Percentiles rank a stretch among this genome's conserved stretches.
These are phyloP conservation scores for Pseudomicrostroma phylloplanum DNA, from an alignment of 1,284 basidiomycete genomes.

Conservation along the genomic window DNA sequence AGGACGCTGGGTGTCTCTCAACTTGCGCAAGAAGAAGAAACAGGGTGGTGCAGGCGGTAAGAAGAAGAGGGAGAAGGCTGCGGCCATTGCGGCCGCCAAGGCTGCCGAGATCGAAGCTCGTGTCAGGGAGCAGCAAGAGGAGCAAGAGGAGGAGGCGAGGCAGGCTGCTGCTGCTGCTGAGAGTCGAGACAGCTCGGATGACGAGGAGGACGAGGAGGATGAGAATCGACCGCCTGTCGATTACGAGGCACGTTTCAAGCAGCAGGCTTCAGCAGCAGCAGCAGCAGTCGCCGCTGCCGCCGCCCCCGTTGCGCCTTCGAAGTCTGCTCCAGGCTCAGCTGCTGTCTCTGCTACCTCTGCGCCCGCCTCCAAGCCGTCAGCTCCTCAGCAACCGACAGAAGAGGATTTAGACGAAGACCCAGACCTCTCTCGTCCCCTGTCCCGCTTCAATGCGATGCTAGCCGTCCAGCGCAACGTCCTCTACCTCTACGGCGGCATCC, in stretches of 20 bases:
- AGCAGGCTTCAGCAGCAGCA: too few relatives aligned
- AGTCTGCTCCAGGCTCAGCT: background rate
- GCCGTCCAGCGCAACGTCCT: constrained; percentile 73
- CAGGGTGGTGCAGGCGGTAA: constrained; percentile 52
- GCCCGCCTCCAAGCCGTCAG: constrained; percentile 6
- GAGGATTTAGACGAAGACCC: constrained; percentile 57
- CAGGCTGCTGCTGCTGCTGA: constrained; percentile 22
- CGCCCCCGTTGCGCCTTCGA: background rate
- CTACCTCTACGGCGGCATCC: constrained; percentile 48
- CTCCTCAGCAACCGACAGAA: constrained; percentile 15
- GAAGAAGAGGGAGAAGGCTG: constrained; percentile 26
- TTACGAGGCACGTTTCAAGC: background rate
- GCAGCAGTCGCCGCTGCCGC: background rate
- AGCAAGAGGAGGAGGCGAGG: constrained; percentile 47
- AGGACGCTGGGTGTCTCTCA: constrained; percentile 73
- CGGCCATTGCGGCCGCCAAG: constrained; percentile 12
- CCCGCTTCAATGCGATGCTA: constrained; percentile 87
- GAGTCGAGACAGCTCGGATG: constrained; percentile 17
- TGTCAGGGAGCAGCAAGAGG: constrained; percentile 35
- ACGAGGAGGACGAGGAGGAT: background rate
- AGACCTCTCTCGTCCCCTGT: constrained; percentile 62
- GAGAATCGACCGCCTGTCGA: background rate
- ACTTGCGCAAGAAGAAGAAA: constrained; percentile 59
- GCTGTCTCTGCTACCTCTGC: constrained; percentile 11
- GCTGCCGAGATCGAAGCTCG: constrained; percentile 11